phyloP scores from a whole-genome alignment of 441 rosid genomes.

The Mallotus repandus region DNA sequence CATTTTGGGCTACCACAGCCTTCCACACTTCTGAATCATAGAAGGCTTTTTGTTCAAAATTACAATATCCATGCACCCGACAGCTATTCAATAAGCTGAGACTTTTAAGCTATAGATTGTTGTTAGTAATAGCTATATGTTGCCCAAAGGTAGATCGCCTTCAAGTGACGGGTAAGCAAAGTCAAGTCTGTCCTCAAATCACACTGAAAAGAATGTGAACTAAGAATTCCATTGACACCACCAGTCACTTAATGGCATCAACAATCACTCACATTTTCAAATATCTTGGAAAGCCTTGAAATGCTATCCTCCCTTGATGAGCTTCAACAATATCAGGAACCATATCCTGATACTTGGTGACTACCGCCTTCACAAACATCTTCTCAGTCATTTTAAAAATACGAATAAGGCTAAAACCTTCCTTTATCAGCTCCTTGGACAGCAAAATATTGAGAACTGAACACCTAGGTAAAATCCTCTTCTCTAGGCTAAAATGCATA shows the following conservation, averaged over 20 bases:
- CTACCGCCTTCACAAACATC: slow-evolving; percentile 13
- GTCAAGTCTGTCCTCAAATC: neutral
- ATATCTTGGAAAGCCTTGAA: slow-evolving; percentile 19
- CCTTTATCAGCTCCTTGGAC: slow-evolving; percentile 19
- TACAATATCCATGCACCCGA: neutral
- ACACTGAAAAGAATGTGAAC: neutral
- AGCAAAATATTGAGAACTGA: slow-evolving; percentile 22
- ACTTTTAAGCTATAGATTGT: neutral
- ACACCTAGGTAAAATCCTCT: slow-evolving; percentile 30
- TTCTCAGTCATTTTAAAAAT: slow-evolving; percentile 7
- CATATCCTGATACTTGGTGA: slow-evolving; percentile 14
- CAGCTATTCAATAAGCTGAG: neutral
- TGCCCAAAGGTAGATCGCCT: neutral
- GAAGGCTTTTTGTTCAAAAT: neutral
- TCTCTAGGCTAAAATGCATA: slow-evolving; percentile 21
- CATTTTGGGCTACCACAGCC: neutral
- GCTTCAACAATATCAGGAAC: slow-evolving; percentile 27
- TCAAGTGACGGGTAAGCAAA: too few relatives aligned
- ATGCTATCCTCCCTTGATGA: slow-evolving; percentile 22
- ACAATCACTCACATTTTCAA: neutral
- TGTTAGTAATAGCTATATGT: neutral
- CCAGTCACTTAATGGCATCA: neutral
- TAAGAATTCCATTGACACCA: neutral
- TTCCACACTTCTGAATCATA: neutral
- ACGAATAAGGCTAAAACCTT: neutral